Percentiles rank a stretch among this genome's conserved stretches.
phyloP scores from a whole-genome alignment of 1,139 yeast species.

The Schizosaccharomyces versatilis region DNA sequence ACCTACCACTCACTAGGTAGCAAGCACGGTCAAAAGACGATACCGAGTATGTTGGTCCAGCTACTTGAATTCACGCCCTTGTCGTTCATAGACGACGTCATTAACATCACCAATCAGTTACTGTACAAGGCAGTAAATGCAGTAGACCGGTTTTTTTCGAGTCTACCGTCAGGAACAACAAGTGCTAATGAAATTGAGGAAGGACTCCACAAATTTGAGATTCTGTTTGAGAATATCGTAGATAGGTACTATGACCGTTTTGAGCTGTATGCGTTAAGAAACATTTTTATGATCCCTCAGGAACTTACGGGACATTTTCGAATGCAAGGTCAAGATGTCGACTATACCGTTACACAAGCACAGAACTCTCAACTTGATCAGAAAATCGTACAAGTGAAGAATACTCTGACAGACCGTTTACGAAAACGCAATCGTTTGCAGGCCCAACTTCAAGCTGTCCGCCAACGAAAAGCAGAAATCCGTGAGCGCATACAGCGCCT shows the following conservation, averaged over 20 bases:
- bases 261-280: constrained; percentile 61
- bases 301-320: constrained; percentile 54
- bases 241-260: constrained; percentile 71
- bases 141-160: constrained; percentile 39
- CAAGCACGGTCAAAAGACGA: not conserved
- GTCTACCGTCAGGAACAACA: constrained; percentile 13
- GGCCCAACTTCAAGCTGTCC: constrained; percentile 3
- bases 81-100: constrained; percentile 69
- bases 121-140: constrained; percentile 69
- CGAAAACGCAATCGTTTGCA: constrained; percentile 4
- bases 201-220: constrained; percentile 67
- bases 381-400: not conserved
- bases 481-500: constrained; percentile 4
- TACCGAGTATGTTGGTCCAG: constrained; percentile 37
- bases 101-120: constrained; percentile 68
- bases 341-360: constrained; percentile 1
- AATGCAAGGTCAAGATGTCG: constrained; percentile 41
- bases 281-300: constrained; percentile 48
- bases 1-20: no score
- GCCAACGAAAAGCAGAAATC: constrained; percentile 4
- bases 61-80: constrained; percentile 75
- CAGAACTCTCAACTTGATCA: constrained; percentile 3
- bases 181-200: constrained; percentile 35
- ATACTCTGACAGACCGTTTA: constrained; percentile 7
- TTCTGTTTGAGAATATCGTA: constrained; percentile 52